Evolutionary conservation across 2,329 filamentous ascomycete genomes (phyloP), one percentile per base, ranked within the genome.

Genomic region (Penicillium griseofulvum): DNA sequence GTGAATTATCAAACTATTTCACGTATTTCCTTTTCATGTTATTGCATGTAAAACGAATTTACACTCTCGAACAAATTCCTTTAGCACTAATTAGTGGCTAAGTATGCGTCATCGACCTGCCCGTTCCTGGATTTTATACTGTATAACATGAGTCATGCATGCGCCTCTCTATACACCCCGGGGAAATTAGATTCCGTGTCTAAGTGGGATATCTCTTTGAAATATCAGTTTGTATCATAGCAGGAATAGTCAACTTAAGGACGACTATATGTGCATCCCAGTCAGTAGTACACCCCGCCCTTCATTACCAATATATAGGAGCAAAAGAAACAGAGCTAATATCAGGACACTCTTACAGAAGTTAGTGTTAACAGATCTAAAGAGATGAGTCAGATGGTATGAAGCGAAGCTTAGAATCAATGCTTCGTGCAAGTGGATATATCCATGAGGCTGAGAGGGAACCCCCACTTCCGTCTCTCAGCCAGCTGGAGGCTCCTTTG

Each of bases 281-380:
- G 14, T 8, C 5, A 46, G 12, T 6, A 24, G 43, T 33, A 17
- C 22, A 11, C 24, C 3, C 19, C 17, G 3, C 29, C 14, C 8
- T 33, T 34, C 8, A 33, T 22, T 24, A 19, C 29, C 73, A 78
- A 1, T 74, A 74, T 8, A 76, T 74, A 0, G 74, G 73, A 16
- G 71, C 66, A 43, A 78, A 68, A 7, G 77, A 60, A 17, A 78
- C 62, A 9, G 62, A 61, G 11, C 59, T 33, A 49, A 58, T 59
- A 16, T 36, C 48, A 53, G 6, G 11, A 44, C 10, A 26, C 7
- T 9, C 6, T 9, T 2, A 17, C 11, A 1, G 16, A 24, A n/a
- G 1, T 17, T 10, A 10, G 2, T 5, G 10, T 3, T 14, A 11
- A 24, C 29, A 31, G 10, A 29, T 28, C 4, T 3, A 19, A 19